Evolutionary conservation across 768 basidiomycete genomes (phyloP), one percentile per base, ranked within the genome.

Genomic region (Leccinum longicurvipes): DNA sequence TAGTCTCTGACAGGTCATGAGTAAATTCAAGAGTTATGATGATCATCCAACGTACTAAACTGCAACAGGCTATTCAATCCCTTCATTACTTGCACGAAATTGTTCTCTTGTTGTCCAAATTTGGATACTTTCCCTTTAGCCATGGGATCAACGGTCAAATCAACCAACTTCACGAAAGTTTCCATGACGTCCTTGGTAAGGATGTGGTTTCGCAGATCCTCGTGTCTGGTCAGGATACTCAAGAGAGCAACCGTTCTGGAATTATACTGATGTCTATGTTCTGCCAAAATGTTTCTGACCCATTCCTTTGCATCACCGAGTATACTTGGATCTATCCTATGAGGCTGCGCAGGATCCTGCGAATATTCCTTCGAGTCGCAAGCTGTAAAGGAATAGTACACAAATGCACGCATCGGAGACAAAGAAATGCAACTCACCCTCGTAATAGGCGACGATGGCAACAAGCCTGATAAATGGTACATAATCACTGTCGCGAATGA

Each of bases 61-160:
- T 57, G 46, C 55, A 62, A 28, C 19, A 67, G 24, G 24, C 60
- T 58, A 8, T 21, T 58, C 36, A 67, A 28, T 25, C 63, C 57
- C 3, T 67, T 59, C 66, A 67, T 67, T 14, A 54, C 66, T 25
- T 60, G 60, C 19, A 49, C 49, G 27, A 67, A 63, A 44, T 57
- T 59, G 7, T 44, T 48, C 10, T 17, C 51, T 0, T 27, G 34
- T 28, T 46, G 32, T 2, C 2, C 8, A 21, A n/a, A 36, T 36
- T 36, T 36, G 34, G 34, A 17, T 36, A 36, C 34, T 17, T 36
- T 36, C 9, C 17, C 34, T 36, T n/a, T 36, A 36, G 9, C 17
- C 17, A 17, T 36, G 17, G 3, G 17, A 8, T 15, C 34, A 10
- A 66, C 10, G 8, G 59, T 59, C 14, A 0, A 7, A 46, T 67